Evolutionary conservation across 75 land plant species (phyloP), one percentile per base, ranked within the genome.

Genomic region (Pinus tabuliformis): DNA sequence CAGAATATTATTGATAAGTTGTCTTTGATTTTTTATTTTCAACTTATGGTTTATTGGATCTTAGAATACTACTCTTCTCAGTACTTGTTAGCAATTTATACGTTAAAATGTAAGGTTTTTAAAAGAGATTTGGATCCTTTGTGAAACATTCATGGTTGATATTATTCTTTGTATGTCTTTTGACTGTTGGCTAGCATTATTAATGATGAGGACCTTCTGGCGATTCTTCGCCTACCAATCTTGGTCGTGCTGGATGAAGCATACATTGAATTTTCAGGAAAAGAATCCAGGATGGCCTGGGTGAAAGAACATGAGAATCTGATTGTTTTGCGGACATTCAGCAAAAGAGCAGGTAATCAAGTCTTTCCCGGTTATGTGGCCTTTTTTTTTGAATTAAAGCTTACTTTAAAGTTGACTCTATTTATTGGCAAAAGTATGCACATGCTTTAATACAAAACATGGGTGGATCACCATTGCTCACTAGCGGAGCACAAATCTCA

Each of bases 161-260:
- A 37, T 37, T 37, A 17, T 18, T 68, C 20, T 39, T 68, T n/a
- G 4, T 52, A 68, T 16, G 3, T 36, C 36, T 26, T 49, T 28
- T 73, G 75, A 24, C 56, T 49, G 28, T 54, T 77, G 36, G 28
- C 52, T 87, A 97, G 99, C 78, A 83, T 97, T 65, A 95, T 97
- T 56, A 84, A 73, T 42, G 96, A 93, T 79, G 92, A 88, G 28
- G 89, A 85, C 70, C 91, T 97, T 68, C 72, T 89, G 80, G 77
- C 81, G 60, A 88, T 97, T 62, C 92, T 97, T 62, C 80, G 78
- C 54, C 78, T 97, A 65, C 99, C 99, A 13, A 77, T 97, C 59
- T 72, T 97, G 75, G 98, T 97, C 37, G 91, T 97, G 8, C 81
- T 97, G 77, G 99, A 97, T 82, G 99, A 97, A 81, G 99, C 99